Percentiles rank a stretch among this genome's conserved stretches.
Evolutionary conservation across 805 yeast genomes (phyloP).

Genomic region (Kodamaea laetipori): DNA sequence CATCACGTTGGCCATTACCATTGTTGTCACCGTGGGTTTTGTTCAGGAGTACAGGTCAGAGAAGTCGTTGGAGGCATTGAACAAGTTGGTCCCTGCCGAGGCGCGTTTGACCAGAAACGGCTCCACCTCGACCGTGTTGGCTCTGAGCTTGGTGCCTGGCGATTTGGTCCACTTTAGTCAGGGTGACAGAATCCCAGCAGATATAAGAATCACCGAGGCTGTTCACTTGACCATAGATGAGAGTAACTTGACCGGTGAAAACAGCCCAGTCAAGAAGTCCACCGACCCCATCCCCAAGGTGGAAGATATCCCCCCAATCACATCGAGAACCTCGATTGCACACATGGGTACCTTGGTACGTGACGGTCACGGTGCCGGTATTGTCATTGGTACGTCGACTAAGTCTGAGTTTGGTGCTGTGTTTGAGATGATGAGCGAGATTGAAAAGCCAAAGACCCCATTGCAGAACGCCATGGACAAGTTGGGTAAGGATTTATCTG

Average conservation of each 20-base stretch:
- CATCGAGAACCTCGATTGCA: conserved; percentile 77
- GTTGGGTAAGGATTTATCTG: conserved; percentile 85
- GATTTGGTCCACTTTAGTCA: conserved; percentile 86
- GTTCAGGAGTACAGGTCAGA: conserved; percentile 97
- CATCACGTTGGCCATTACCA: conserved; percentile 85
- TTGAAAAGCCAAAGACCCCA: conserved; percentile 98
- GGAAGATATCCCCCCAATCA: conserved; percentile 49
- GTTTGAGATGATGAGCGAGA: conserved; percentile 91
- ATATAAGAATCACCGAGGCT: conserved; percentile 75
- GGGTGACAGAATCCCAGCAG: conserved; percentile 98
- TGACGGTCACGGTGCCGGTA: conserved; percentile 92
- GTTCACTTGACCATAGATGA: conserved; percentile 87
- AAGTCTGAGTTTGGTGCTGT: conserved; percentile 94
- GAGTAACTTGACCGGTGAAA: conserved; percentile 94
- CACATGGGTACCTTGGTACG: conserved; percentile 97
- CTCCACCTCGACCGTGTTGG: conserved; percentile 76
- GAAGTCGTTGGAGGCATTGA: conserved; percentile 89
- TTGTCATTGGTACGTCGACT: conserved; percentile 87
- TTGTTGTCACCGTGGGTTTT: conserved; percentile 96
- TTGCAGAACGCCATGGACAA: conserved; percentile 94
- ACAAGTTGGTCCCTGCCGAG: conserved; percentile 93
- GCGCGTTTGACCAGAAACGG: conserved; percentile 89
- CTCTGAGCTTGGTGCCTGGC: conserved; percentile 91
- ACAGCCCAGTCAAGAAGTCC: conserved; percentile 76
- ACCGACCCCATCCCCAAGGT: conserved; percentile 45